phyloP scores from a whole-genome alignment of 2,329 filamentous ascomycete genomes.

The Xylaria multiplex region DNA sequence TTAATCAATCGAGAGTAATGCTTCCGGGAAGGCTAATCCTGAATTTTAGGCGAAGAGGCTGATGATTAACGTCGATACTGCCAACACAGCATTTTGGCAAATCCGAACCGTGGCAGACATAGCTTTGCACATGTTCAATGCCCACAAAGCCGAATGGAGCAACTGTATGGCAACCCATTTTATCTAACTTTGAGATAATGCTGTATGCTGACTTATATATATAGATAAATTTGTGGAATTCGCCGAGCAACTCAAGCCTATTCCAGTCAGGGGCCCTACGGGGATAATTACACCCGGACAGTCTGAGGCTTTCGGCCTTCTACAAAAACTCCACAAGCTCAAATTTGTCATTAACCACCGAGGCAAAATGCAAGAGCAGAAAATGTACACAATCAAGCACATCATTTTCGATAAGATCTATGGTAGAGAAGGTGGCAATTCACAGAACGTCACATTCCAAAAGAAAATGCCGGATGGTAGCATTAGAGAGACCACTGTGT shows the following conservation, averaged over 20 bases:
- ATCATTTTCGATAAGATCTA: slow-evolving; percentile 60
- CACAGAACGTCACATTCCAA: slow-evolving; percentile 67
- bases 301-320: slow-evolving; percentile 64
- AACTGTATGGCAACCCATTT: slow-evolving; percentile 42
- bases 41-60: slow-evolving; percentile 63
- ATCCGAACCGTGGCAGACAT: slow-evolving; percentile 53
- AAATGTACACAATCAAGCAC: slow-evolving; percentile 62
- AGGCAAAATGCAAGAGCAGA: slow-evolving; percentile 57
- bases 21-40: slow-evolving; percentile 29
- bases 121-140: slow-evolving; percentile 38
- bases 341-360: slow-evolving; percentile 67
- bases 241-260: slow-evolving; percentile 50
- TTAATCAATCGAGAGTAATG: background rate
- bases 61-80: slow-evolving; percentile 88
- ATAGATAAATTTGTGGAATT: slow-evolving; percentile 46
- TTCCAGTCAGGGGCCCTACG: slow-evolving; percentile 37
- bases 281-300: slow-evolving; percentile 46
- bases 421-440: slow-evolving; percentile 58
- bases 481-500: slow-evolving; percentile 56
- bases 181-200: background rate
- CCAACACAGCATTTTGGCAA: slow-evolving; percentile 90
- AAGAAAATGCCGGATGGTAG: slow-evolving; percentile 54
- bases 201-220: slow-evolving; percentile 46
- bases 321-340: slow-evolving; percentile 65
- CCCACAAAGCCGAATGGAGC: slow-evolving; percentile 45